phyloP scores from a whole-genome alignment of 2,329 filamentous ascomycete genomes.

The Microdochium trichocladiopsis region DNA sequence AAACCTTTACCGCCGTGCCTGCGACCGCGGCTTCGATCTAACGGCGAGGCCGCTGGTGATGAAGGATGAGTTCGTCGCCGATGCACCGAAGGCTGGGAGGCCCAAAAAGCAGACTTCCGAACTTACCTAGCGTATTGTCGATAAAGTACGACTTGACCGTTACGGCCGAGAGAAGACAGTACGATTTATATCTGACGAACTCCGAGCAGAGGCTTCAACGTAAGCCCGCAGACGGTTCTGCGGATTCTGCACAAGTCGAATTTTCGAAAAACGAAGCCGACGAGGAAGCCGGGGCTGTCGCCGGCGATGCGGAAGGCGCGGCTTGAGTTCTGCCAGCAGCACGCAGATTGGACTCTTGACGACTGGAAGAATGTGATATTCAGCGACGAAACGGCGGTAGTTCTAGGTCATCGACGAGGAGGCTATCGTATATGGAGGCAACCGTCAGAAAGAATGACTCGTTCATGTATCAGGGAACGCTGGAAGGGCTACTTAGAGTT shows the following conservation, averaged over 20 bases:
- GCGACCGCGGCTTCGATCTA: background rate
- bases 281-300: constrained; percentile 7
- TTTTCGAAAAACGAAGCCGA: constrained; percentile 7
- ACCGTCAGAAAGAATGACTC: background rate
- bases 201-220: constrained; percentile 2
- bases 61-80: background rate
- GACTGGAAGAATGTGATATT: constrained; percentile 14
- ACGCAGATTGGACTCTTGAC: constrained; percentile 12
- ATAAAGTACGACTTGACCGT: constrained; percentile 1
- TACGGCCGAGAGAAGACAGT: constrained; percentile 6
- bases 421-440: constrained; percentile 4
- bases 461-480: background rate
- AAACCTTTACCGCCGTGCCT: background rate
- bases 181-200: constrained; percentile 3
- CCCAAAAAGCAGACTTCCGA: background rate
- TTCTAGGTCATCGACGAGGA: constrained; percentile 5
- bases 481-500: constrained; percentile 13
- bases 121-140: constrained; percentile 1
- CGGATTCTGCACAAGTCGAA: constrained; percentile 4
- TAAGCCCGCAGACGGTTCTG: constrained; percentile 1
- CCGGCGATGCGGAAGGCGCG: constrained; percentile 3
- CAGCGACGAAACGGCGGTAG: constrained; percentile 11
- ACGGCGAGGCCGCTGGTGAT: background rate
- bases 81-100: background rate
- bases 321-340: constrained; percentile 5